These are phyloP conservation scores for Talaromyces amestolkiae DNA, from an alignment of 2,329 filamentous ascomycete species.

Conservation along the genomic window DNA sequence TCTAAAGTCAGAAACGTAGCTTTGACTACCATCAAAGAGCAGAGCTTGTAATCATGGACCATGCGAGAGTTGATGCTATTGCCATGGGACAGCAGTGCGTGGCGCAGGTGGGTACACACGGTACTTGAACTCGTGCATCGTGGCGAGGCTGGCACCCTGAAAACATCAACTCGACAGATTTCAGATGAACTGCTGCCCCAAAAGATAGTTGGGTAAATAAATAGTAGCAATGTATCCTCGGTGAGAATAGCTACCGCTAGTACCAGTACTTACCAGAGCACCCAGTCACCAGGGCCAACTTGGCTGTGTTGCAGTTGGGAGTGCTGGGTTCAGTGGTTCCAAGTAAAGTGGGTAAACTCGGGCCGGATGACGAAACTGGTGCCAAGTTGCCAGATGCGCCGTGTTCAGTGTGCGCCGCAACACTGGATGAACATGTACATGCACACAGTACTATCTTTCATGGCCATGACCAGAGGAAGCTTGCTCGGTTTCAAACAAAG, in stretches of 20 bases:
- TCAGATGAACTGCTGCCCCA: background rate
- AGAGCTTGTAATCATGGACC: background rate
- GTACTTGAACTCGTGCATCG: background rate
- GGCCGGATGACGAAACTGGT: slow-evolving; percentile 1
- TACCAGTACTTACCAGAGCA: background rate
- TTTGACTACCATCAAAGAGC: background rate
- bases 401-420: background rate
- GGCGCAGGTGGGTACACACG: background rate
- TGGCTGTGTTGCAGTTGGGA: background rate
- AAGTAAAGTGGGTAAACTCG: background rate
- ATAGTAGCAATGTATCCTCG: background rate
- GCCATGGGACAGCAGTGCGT: background rate
- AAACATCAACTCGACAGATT: background rate
- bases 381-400: background rate
- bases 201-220: background rate
- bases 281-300: background rate
- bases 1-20: background rate
- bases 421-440: no score
- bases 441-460: no score
- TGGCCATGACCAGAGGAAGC: background rate
- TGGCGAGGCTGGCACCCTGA: background rate
- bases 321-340: background rate
- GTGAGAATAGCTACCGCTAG: background rate
- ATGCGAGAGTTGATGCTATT: background rate
- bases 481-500: background rate